Evolutionary conservation across 495 filamentous ascomycete species (phyloP).

Genomic region (Talaromyces adpressus): DNA sequence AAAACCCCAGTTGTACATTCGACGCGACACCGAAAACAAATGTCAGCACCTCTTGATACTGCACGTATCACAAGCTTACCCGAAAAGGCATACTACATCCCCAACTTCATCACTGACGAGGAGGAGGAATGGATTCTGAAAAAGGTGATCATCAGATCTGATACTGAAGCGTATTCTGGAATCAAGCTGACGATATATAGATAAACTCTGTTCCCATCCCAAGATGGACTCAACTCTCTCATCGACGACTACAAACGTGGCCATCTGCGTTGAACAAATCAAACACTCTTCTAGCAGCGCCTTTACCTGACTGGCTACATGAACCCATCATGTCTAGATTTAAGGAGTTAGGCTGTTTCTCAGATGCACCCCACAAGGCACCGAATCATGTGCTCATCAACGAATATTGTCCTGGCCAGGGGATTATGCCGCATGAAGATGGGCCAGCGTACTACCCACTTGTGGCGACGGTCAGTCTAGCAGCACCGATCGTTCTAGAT

Average conservation of each 20-base stretch:
- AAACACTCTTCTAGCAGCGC: slow-evolving; percentile 66
- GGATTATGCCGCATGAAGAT: slow-evolving; percentile 96
- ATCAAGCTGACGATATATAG: slow-evolving; percentile 15
- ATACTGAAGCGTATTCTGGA: neutral
- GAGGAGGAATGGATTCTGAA: slow-evolving; percentile 67
- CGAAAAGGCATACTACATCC: slow-evolving; percentile 71
- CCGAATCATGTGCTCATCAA: slow-evolving; percentile 95
- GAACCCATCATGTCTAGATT: slow-evolving; percentile 64
- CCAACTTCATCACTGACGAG: slow-evolving; percentile 71
- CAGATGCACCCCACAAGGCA: slow-evolving; percentile 57
- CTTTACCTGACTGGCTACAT: slow-evolving; percentile 71
- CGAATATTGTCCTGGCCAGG: slow-evolving; percentile 80
- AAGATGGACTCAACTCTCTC: slow-evolving; percentile 76
- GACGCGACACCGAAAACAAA: neutral
- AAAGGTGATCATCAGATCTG: too few relatives aligned
- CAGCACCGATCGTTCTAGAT: slow-evolving; percentile 69
- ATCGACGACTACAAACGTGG: slow-evolving; percentile 85
- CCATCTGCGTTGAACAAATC: slow-evolving; percentile 66
- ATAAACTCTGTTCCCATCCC: slow-evolving; percentile 57
- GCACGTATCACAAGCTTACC: slow-evolving; percentile 54
- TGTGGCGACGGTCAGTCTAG: slow-evolving; percentile 85
- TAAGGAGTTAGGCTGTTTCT: slow-evolving; percentile 53
- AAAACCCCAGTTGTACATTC: neutral
- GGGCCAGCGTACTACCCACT: slow-evolving; percentile 78
- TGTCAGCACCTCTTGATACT: slow-evolving; percentile 27